Conservation (phyloP, 202 grass and related monocot genomes). For the Digitaria exilis region DNA sequence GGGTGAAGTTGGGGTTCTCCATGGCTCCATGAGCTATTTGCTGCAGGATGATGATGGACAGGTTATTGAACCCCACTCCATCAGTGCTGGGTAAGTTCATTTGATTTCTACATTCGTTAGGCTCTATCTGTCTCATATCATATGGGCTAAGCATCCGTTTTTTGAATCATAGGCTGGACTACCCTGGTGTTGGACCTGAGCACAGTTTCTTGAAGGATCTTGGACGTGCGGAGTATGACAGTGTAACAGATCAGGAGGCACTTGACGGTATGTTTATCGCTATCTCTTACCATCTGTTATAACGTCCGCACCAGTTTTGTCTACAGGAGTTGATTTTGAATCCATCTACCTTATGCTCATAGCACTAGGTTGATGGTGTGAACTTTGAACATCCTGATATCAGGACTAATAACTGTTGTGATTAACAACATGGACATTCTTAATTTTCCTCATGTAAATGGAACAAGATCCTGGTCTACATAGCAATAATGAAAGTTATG, state of each 20-base stretch:
- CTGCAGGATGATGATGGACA: slow-evolving; percentile 96
- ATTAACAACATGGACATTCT: not conserved
- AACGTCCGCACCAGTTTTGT: not conserved
- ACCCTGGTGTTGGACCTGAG: slow-evolving; percentile 95
- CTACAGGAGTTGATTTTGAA: not conserved
- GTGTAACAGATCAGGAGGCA: slow-evolving; percentile 92
- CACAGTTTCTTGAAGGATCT: slow-evolving; percentile 95
- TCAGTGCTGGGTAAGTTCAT: slow-evolving; percentile 86
- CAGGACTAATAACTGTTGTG: not conserved
- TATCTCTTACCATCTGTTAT: not conserved
- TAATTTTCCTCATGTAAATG: not conserved
- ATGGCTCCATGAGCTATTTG: slow-evolving; percentile 95
- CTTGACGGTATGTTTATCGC: slow-evolving; percentile 66
- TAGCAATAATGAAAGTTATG: not conserved
- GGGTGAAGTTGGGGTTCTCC: slow-evolving; percentile 91
- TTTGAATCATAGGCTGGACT: slow-evolving; percentile 71
- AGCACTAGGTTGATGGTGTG: not conserved
- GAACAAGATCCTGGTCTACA: not conserved
- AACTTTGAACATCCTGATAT: not conserved
- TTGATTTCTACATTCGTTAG: not conserved
- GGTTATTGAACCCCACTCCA: slow-evolving; percentile 96
- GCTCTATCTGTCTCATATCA: not conserved
- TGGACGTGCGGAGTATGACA: slow-evolving; percentile 88
- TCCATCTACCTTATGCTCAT: not conserved
- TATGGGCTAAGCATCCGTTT: slow-evolving; percentile 18